Percentiles rank a stretch among this genome's conserved stretches.
phyloP scores from a whole-genome alignment of 208 protist genomes.

The Lotmaria passim region DNA sequence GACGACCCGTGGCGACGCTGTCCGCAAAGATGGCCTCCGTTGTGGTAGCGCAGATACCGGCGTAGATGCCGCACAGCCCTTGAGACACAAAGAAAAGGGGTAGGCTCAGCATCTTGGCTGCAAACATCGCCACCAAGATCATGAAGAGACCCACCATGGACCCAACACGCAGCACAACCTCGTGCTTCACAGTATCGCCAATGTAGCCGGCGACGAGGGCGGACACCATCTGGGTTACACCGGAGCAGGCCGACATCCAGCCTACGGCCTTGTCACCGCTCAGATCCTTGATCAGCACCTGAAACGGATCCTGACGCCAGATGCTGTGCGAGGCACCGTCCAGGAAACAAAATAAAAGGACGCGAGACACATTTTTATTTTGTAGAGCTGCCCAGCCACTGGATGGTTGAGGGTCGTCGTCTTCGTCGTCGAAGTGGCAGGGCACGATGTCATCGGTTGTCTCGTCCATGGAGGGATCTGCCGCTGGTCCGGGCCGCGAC shows the following conservation, averaged over 20 bases:
- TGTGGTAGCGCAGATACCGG: slow-evolving; percentile 40
- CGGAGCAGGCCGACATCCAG: slow-evolving; percentile 39
- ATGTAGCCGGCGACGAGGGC: slow-evolving; percentile 39
- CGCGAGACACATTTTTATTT: slow-evolving; percentile 27
- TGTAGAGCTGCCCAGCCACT: slow-evolving; percentile 6
- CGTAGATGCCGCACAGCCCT: slow-evolving; percentile 48
- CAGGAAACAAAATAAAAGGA: slow-evolving; percentile 39
- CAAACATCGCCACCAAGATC: slow-evolving; percentile 21
- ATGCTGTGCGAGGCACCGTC: slow-evolving; percentile 51
- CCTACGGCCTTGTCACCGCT: slow-evolving; percentile 30
- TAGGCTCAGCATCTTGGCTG: slow-evolving; percentile 6
- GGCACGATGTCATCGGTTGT: slow-evolving; percentile 1
- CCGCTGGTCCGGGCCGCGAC: neutral
- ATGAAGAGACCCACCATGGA: slow-evolving; percentile 27
- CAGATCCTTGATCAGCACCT: slow-evolving; percentile 50
- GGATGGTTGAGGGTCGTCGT: slow-evolving; percentile 1
- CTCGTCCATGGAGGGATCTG: neutral
- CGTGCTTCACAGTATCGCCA: slow-evolving; percentile 23
- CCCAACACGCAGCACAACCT: slow-evolving; percentile 34
- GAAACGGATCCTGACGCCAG: slow-evolving; percentile 49
- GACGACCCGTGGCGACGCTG: slow-evolving; percentile 43
- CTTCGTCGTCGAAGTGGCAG: slow-evolving; percentile 2
- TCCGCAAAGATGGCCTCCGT: slow-evolving; percentile 61
- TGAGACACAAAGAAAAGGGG: slow-evolving; percentile 28
- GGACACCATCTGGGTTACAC: slow-evolving; percentile 44